Conservation (phyloP, 2,329 filamentous ascomycete genomes). For the Ceratocystis huliohia region DNA sequence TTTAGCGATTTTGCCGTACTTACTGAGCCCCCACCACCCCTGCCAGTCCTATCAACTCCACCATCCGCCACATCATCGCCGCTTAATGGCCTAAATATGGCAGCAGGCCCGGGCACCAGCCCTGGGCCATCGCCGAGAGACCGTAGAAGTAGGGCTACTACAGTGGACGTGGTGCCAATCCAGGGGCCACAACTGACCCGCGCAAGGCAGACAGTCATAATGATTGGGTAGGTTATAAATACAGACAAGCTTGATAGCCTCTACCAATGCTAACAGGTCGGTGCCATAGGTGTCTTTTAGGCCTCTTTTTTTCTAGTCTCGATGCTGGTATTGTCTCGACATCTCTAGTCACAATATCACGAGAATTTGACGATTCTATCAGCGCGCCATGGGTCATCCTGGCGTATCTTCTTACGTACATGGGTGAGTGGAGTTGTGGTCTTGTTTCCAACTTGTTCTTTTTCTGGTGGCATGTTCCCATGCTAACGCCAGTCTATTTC, state of each 20-base stretch:
- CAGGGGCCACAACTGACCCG: conserved; percentile 17
- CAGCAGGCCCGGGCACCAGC: neutral
- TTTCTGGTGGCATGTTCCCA: neutral
- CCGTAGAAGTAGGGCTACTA: conserved; percentile 14
- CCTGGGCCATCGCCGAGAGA: conserved; percentile 10
- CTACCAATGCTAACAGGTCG: conserved; percentile 21
- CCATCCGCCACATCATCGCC: conserved; percentile 9
- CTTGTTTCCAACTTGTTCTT: neutral
- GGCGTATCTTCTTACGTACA: conserved; percentile 44
- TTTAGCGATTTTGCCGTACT: conserved; percentile 26
- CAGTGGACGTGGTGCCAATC: conserved; percentile 17
- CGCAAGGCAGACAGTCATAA: conserved; percentile 19
- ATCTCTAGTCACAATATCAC: conserved; percentile 43
- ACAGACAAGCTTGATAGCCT: no score
- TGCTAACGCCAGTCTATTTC: neutral
- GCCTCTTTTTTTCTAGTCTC: conserved; percentile 44
- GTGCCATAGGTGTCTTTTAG: conserved; percentile 30
- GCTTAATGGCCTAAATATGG: conserved; percentile 1
- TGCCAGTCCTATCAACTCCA: conserved; percentile 10
- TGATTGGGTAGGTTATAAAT: conserved; percentile 19
- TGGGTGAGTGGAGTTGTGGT: conserved; percentile 33
- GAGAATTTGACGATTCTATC: conserved; percentile 38
- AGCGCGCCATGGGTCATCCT: conserved; percentile 44
- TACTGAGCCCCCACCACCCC: conserved; percentile 15
- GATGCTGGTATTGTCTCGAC: conserved; percentile 48